Percentiles rank a stretch among this genome's conserved stretches.
Evolutionary conservation across 2,329 filamentous ascomycete species (phyloP).

Genomic region (Seiridium cupressi): DNA sequence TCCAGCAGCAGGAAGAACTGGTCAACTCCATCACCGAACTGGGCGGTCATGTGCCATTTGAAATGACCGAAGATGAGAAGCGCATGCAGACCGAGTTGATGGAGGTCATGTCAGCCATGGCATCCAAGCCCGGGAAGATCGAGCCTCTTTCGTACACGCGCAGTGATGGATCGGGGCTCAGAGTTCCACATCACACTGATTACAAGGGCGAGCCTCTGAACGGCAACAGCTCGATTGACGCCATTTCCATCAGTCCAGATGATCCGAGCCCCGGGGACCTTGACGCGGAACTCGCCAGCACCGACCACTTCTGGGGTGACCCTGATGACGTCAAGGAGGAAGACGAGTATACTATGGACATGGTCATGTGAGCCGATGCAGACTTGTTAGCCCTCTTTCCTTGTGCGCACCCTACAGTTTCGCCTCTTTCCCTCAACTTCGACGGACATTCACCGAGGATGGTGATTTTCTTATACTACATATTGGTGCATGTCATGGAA

Average conservation of each 20-base stretch:
- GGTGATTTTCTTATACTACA: constrained; percentile 15
- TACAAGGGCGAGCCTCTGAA: constrained; percentile 76
- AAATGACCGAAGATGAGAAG: constrained; percentile 85
- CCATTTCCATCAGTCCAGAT: constrained; percentile 52
- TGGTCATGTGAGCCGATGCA: constrained; percentile 32
- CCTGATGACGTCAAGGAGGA: constrained; percentile 87
- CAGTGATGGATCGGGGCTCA: constrained; percentile 76
- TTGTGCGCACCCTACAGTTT: constrained; percentile 6
- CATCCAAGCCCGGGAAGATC: constrained; percentile 57
- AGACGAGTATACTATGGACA: constrained; percentile 87
- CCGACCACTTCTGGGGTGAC: constrained; percentile 63
- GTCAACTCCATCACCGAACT: constrained; percentile 71
- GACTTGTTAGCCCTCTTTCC: constrained; percentile 7
- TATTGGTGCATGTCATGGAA: constrained; percentile 6
- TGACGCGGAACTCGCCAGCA: constrained; percentile 45
- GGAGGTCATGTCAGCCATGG: constrained; percentile 60
- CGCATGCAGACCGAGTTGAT: constrained; percentile 93
- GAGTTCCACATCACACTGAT: constrained; percentile 92
- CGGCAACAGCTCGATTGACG: constrained; percentile 38
- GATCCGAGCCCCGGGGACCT: constrained; percentile 36
- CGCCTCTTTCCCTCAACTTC: constrained; percentile 8
- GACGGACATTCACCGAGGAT: constrained; percentile 24
- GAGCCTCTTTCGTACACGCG: constrained; percentile 82
- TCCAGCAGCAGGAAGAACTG: constrained; percentile 86
- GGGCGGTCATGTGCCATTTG: constrained; percentile 75